Conservation (phyloP, 352 stramenopile genomes). For the Phytophthora meadii region DNA sequence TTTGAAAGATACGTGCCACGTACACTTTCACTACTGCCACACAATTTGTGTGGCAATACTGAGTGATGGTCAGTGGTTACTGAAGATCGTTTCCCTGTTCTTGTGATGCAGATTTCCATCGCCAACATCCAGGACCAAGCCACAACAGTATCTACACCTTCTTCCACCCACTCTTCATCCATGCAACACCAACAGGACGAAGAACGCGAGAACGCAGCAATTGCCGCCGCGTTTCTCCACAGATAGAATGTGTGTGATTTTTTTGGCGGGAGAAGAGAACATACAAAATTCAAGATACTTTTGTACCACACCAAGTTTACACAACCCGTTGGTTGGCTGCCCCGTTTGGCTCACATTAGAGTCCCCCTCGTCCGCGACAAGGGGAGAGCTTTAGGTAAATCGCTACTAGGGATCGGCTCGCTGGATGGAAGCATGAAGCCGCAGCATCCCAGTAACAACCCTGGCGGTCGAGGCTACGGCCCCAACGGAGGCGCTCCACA, state of each 20-base stretch:
- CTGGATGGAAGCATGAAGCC: conserved; percentile 69
- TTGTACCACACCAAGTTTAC: conserved; percentile 25
- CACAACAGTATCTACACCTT: neutral
- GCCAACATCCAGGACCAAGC: neutral
- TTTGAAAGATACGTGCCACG: conserved; percentile 30
- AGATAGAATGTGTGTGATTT: conserved; percentile 5
- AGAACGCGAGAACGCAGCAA: conserved; percentile 34
- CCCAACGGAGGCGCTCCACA: conserved; percentile 27
- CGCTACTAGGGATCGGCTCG: conserved; percentile 8
- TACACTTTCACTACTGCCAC: neutral
- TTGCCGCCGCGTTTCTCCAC: conserved; percentile 42
- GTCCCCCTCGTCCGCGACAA: conserved; percentile 30
- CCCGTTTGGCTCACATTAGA: conserved; percentile 30
- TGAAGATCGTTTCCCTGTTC: conserved; percentile 9
- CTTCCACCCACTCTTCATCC: neutral
- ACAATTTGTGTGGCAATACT: neutral
- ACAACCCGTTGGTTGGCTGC: conserved; percentile 24
- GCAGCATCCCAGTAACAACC: conserved; percentile 44
- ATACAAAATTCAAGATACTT: conserved; percentile 31
- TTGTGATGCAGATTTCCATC: conserved; percentile 10
- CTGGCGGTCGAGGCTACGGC: conserved; percentile 40
- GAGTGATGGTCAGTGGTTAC: conserved; percentile 39
- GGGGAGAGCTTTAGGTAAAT: conserved; percentile 42
- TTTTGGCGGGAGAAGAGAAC: conserved; percentile 7
- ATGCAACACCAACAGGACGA: conserved; percentile 28